These are phyloP conservation scores for Elaeis guineensis DNA, from an alignment of 176 grass and related monocot species.

Conservation along the genomic window DNA sequence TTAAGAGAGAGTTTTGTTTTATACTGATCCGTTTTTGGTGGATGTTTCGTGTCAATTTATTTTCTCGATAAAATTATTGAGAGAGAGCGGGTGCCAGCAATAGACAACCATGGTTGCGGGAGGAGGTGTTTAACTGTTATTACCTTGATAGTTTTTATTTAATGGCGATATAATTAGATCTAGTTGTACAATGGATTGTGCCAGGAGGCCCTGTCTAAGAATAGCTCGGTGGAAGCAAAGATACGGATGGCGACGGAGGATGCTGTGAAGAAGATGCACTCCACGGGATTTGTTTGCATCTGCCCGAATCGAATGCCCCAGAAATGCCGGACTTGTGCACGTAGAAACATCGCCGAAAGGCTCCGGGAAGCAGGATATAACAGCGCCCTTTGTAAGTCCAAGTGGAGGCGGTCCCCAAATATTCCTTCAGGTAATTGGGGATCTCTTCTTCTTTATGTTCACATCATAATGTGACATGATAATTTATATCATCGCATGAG, in stretches of 20 bases:
- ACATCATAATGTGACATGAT: too few relatives aligned
- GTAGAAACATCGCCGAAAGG: slow-evolving; percentile 32
- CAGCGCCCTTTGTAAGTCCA: slow-evolving; percentile 82
- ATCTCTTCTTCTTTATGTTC: not conserved
- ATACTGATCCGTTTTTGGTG: too few relatives aligned
- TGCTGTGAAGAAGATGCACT: slow-evolving; percentile 33
- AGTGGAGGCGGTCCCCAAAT: slow-evolving; percentile 63
- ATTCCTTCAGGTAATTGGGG: slow-evolving; percentile 57
- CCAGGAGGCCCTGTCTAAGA: slow-evolving; percentile 63
- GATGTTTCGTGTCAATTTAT: too few relatives aligned
- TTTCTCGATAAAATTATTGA: too few relatives aligned
- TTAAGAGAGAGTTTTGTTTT: too few relatives aligned
- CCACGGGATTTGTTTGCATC: slow-evolving; percentile 22
- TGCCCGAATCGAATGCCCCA: slow-evolving; percentile 32
- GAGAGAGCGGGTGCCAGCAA: too few relatives aligned
- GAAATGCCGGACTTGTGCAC: slow-evolving; percentile 54
- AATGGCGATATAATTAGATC: too few relatives aligned
- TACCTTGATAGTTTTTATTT: too few relatives aligned
- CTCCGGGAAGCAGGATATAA: slow-evolving; percentile 57
- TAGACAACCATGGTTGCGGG: too few relatives aligned
- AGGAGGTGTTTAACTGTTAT: too few relatives aligned
- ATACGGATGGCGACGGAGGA: slow-evolving; percentile 48
- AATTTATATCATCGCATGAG: too few relatives aligned
- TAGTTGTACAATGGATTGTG: too few relatives aligned
- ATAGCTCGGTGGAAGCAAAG: slow-evolving; percentile 56